Percentiles rank a stretch among this genome's conserved stretches.
Evolutionary conservation across 805 yeast genomes (phyloP).

Genomic region (Huiozyma sinensis): DNA sequence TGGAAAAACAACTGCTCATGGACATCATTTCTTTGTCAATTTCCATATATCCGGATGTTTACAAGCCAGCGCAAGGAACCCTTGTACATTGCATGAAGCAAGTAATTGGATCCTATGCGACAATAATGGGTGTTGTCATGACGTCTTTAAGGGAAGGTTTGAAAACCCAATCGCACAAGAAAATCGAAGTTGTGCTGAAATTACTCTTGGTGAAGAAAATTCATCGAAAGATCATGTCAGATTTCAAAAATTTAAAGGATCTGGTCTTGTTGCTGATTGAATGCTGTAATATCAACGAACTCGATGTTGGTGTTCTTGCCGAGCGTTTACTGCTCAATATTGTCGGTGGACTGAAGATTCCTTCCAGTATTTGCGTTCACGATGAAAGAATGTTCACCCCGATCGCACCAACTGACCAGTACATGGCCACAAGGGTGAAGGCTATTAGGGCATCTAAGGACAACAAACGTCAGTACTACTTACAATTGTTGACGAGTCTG

Average conservation of each 20-base stretch:
- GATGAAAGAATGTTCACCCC: conserved; percentile 31
- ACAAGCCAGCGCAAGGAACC: conserved; percentile 58
- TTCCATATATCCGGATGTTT: conserved; percentile 59
- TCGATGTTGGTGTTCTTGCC: conserved; percentile 44
- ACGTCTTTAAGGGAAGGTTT: conserved; percentile 41
- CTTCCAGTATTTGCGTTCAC: conserved; percentile 44
- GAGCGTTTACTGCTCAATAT: conserved; percentile 38
- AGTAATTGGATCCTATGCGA: conserved; percentile 52
- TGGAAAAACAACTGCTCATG: conserved; percentile 51
- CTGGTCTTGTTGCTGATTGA: conserved; percentile 40
- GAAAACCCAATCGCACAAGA: conserved; percentile 38
- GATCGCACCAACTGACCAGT: conserved; percentile 51
- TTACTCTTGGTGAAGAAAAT: conserved; percentile 50
- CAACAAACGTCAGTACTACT: conserved; percentile 37
- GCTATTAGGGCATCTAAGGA: conserved; percentile 55
- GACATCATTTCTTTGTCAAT: conserved; percentile 57
- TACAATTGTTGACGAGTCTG: conserved; percentile 34
- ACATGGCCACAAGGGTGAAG: conserved; percentile 39
- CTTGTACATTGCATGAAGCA: conserved; percentile 61
- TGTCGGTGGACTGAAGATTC: conserved; percentile 36
- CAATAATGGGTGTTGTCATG: conserved; percentile 36
- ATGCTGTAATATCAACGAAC: conserved; percentile 49
- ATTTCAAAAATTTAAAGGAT: conserved; percentile 39
- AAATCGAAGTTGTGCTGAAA: conserved; percentile 53
- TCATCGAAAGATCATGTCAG: conserved; percentile 47